Evolutionary conservation across 495 filamentous ascomycete genomes (phyloP), one percentile per base, ranked within the genome.

Genomic region (Cercophora samala): DNA sequence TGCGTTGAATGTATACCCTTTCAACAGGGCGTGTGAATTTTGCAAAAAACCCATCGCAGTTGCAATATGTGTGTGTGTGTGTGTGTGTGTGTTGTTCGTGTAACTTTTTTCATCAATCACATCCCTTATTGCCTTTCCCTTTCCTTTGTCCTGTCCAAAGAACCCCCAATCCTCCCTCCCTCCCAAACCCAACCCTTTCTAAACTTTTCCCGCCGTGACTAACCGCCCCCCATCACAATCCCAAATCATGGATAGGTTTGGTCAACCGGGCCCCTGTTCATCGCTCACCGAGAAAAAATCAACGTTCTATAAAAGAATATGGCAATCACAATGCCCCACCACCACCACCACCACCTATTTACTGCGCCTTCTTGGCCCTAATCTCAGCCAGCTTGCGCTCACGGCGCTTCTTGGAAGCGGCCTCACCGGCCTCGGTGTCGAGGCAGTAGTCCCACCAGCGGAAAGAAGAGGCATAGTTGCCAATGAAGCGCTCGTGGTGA

Each of bases 401-500:
- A 52, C 93, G 86, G 73, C 94, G 88, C 69, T 84, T 86, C 86
- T 93, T 93, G 56, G 89, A 83, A 9, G 95, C 91, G 76, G 95
- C 95, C 4, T 91, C 88, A 51, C 90, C 91, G 69, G 92, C 91
- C 82, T 99, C 93, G 62, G 95, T 99, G 78, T 97, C 93, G 64
- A 97, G 85, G 68, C 90, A 69, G 76, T 90, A 95, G 79, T 99
- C 95, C 95, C 96, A 98, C 96, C 96, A 99, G 74, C 96, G 87
- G 87, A 99, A 99, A 82, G 92, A 96, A 76, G 93, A 97, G 24
- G 94, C 84, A 77, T 97, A 99, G 82, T 99, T 99, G 63, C 95
- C 95, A 71, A 98, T 91, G 83, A 99, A 99, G 67, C 89, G 87
- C 83, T 99, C 95, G 79, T 99, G 95, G 79, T 99, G 95, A 26